phyloP scores from a whole-genome alignment of 495 filamentous ascomycete species.

The Glarea lozoyensis region DNA sequence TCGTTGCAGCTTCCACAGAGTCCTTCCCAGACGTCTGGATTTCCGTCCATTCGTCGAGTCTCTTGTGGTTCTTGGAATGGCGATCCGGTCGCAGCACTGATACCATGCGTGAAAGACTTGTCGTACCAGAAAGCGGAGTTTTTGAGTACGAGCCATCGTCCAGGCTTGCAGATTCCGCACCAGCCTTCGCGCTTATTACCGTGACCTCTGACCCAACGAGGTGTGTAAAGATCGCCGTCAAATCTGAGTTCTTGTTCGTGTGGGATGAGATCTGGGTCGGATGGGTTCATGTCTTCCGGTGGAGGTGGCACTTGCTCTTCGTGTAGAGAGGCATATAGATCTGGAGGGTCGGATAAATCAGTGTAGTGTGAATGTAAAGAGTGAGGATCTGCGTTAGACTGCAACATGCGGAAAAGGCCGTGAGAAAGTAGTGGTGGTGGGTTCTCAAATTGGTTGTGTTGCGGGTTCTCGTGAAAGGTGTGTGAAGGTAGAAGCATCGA shows the following conservation, averaged over 20 bases:
- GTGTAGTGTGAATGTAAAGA: conserved; percentile 52
- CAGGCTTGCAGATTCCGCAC: conserved; percentile 78
- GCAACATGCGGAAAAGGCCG: conserved; percentile 57
- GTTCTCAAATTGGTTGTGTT: conserved; percentile 38
- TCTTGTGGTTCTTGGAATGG: conserved; percentile 65
- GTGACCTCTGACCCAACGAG: conserved; percentile 67
- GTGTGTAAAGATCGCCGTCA: conserved; percentile 69
- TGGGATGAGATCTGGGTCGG: conserved; percentile 57
- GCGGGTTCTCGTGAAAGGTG: conserved; percentile 24
- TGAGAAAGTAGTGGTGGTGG: conserved; percentile 51
- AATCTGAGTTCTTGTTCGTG: conserved; percentile 73
- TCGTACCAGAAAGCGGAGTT: conserved; percentile 85
- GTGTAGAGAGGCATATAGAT: conserved; percentile 60
- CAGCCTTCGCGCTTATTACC: conserved; percentile 78
- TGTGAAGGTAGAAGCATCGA: conserved; percentile 23
- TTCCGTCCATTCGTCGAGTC: conserved; percentile 66
- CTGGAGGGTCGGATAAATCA: conserved; percentile 59
- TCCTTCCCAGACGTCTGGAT: conserved; percentile 73
- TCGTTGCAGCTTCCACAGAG: conserved; percentile 68
- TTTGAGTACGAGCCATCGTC: conserved; percentile 73
- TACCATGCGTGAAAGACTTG: conserved; percentile 73
- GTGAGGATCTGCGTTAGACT: conserved; percentile 58
- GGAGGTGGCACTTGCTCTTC: conserved; percentile 62
- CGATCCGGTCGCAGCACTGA: conserved; percentile 66
- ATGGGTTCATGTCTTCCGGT: conserved; percentile 65